A percentile compares a stretch with the other conserved stretches of the same genome.
Evolutionary conservation across 2,329 filamentous ascomycete species (phyloP).

Genomic region (Aspergillus piperis): DNA sequence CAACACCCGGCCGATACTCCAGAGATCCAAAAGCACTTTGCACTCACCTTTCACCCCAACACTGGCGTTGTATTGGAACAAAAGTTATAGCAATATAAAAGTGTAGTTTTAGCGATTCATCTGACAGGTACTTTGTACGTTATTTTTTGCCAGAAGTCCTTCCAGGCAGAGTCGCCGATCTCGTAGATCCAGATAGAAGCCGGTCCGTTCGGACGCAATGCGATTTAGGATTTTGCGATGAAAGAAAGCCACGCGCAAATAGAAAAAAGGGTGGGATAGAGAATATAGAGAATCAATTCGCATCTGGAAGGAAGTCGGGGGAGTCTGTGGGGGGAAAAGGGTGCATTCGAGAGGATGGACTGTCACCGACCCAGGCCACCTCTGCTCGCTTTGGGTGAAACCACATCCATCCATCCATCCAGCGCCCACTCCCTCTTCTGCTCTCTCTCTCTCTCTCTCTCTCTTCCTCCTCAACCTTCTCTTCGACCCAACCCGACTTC

Average conservation of each 20-base stretch:
- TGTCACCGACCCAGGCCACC: slow-evolving; percentile 22
- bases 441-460: slow-evolving; percentile 5
- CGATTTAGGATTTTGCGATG: slow-evolving; percentile 19
- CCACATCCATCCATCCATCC: slow-evolving; percentile 25
- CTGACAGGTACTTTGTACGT: background rate
- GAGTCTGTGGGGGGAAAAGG: slow-evolving; percentile 3
- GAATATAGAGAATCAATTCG: slow-evolving; percentile 1
- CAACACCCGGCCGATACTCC: slow-evolving; percentile 3
- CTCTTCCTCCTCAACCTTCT: slow-evolving; percentile 18
- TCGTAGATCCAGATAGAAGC: background rate
- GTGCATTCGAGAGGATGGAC: slow-evolving; percentile 8
- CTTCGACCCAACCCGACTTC: slow-evolving; percentile 16
- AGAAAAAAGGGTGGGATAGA: background rate
- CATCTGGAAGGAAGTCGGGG: background rate
- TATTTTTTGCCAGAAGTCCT: background rate
- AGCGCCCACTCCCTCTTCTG: slow-evolving; percentile 17
- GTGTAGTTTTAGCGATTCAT: slow-evolving; percentile 2
- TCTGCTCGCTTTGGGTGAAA: slow-evolving; percentile 45
- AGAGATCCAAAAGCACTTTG: background rate
- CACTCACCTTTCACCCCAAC: background rate
- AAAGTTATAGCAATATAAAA: background rate
- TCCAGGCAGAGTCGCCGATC: background rate
- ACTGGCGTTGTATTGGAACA: background rate
- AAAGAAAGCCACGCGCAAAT: slow-evolving; percentile 13
- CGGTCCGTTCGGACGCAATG: slow-evolving; percentile 9